Evolutionary conservation across 108 stramenopile species (phyloP).

Genomic region (Cyclotella choctawhatcheeana): DNA sequence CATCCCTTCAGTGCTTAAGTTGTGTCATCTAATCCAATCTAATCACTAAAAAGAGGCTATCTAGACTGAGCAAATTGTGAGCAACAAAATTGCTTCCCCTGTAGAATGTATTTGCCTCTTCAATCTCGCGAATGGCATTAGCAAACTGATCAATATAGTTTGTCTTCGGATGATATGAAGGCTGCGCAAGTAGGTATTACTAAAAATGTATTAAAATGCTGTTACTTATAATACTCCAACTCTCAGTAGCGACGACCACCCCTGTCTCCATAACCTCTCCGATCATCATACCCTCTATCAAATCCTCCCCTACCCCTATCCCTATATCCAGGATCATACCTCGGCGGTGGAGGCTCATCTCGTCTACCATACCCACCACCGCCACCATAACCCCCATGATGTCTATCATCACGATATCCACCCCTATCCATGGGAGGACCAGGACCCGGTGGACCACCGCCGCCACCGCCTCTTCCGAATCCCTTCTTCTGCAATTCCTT

Average conservation of each 20-base stretch:
- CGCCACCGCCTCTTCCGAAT: conserved; percentile 35
- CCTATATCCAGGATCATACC: conserved; percentile 9
- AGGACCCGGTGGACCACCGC: conserved; percentile 19
- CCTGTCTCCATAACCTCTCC: conserved; percentile 17
- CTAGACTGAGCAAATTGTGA: too few species aligned
- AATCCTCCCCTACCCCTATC: conserved; percentile 7
- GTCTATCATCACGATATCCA: conserved; percentile 10
- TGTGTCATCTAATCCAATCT: too few species aligned
- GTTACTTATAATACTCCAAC: neutral
- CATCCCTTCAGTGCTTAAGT: too few species aligned
- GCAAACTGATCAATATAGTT: too few species aligned
- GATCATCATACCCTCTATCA: conserved; percentile 19
- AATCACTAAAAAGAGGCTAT: too few species aligned
- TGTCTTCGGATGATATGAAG: too few species aligned
- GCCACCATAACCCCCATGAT: conserved; percentile 9
- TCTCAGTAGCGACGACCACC: conserved; percentile 16
- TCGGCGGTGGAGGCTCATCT: conserved; percentile 4
- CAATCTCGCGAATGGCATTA: too few species aligned
- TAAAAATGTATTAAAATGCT: neutral
- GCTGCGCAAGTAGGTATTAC: too few species aligned
- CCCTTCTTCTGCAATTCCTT: conserved; percentile 72
- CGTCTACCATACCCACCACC: conserved; percentile 9
- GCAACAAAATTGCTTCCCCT: too few species aligned
- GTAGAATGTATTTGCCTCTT: too few species aligned
- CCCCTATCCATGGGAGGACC: neutral